Evolutionary conservation across 805 yeast species (phyloP), one percentile per base, ranked within the genome.

Genomic region (Wickerhamomyces bovis): DNA sequence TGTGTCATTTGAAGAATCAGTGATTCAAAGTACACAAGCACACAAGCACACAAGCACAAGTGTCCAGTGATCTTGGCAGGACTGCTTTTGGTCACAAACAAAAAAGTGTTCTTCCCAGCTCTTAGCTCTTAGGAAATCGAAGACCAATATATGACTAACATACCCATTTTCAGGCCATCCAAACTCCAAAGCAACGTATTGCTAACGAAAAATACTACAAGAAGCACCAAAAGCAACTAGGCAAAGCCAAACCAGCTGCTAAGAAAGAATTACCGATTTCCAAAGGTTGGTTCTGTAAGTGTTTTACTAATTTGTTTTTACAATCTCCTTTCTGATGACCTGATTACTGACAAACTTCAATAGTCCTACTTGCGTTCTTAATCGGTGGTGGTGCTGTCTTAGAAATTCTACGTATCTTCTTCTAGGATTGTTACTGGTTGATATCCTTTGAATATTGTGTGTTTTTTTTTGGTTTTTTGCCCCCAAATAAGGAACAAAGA

Each of bases 171-270:
- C 23, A 72, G 90, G 87, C 86, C 52, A 60, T 73, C 28, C 97
- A 89, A 74, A 85, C 96, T 21, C 90, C 94, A 48, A 81, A 77
- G 59, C 96, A 90, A 70, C 83, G 90, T 68, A 72, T 78, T 45
- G 96, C 96, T n/a, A 90, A 90, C 66, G 78, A 77, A 59, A 86
- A 83, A 64, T 92, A 81, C 65, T 88, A 85, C 57, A 85, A 83
- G 66, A 76, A 73, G 57, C 81, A 83, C 54, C 85, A 81, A 58
- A 75, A 76, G 53, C 82, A 83, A 63, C 82, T 78, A 71, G 97
- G 97, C 46, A 83, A 83, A 69, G 78, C 83, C 42, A 80, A 77
- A 57, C 63, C 69, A 13, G 57, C 57, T 23, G 65, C 65, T 20
- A 69, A 71, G 50, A 62, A 64, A 23, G 67, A 71, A 48, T 65